phyloP scores from a whole-genome alignment of 768 basidiomycete genomes.

The Leucocoprinus leucothites region DNA sequence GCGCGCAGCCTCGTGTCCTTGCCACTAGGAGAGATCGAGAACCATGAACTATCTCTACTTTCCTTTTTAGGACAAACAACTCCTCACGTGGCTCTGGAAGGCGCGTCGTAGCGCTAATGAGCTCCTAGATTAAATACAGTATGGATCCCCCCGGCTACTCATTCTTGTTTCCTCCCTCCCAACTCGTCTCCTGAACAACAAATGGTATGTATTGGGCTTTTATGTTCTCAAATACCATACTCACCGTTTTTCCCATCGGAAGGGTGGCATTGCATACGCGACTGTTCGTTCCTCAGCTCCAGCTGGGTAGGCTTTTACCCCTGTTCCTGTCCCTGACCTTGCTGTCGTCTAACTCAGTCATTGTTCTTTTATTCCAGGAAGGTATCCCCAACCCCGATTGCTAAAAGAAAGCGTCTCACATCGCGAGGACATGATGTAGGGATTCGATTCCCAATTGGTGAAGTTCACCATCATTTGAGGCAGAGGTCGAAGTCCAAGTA shows the following conservation, averaged over 20 bases:
- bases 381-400: not conserved
- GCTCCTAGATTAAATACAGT: not conserved
- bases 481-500: not conserved
- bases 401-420: not conserved
- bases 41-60: not conserved
- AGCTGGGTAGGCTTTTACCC: too few relatives aligned
- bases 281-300: not conserved
- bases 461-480: not conserved
- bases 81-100: not conserved
- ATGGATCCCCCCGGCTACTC: not conserved
- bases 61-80: not conserved
- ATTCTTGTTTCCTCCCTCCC: not conserved
- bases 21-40: not conserved
- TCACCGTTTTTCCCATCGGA: not conserved
- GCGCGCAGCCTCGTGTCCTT: slow-evolving; percentile 4
- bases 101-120: slow-evolving; percentile 1
- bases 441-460: slow-evolving; percentile 2
- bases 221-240: not conserved
- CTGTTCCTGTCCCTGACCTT: too few relatives aligned
- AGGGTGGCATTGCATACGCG: not conserved
- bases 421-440: slow-evolving; percentile 3
- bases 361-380: not conserved
- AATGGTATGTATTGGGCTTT: slow-evolving; percentile 1
- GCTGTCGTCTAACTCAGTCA: too few relatives aligned
- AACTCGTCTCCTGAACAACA: not conserved